Evolutionary conservation across 2,329 filamentous ascomycete species (phyloP).

Genomic region (Balansia obtecta): DNA sequence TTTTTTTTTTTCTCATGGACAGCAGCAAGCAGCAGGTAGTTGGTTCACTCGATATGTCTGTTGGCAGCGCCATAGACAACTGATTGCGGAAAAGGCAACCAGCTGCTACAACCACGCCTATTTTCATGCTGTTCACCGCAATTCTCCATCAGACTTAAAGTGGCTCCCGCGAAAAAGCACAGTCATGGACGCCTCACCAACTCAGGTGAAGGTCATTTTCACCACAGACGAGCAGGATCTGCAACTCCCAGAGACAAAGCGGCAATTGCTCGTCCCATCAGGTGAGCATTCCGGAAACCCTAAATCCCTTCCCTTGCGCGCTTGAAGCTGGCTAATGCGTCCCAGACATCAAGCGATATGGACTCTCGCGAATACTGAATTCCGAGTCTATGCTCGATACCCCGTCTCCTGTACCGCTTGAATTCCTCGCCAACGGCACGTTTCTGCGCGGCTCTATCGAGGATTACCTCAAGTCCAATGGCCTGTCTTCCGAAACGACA

Average conservation of each 20-base stretch:
- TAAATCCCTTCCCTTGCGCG: neutral
- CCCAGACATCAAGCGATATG: constrained; percentile 55
- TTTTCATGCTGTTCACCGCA: no score
- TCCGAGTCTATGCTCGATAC: constrained; percentile 60
- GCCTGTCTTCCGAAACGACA: constrained; percentile 78
- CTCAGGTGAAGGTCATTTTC: constrained; percentile 56
- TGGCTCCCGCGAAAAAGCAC: neutral
- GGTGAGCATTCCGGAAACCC: constrained; percentile 23
- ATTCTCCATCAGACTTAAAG: neutral
- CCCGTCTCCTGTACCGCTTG: constrained; percentile 60
- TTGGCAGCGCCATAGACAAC: neutral
- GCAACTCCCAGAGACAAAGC: constrained; percentile 48
- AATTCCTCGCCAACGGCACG: constrained; percentile 90
- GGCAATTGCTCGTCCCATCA: constrained; percentile 49
- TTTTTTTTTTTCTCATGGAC: neutral
- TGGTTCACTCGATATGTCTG: neutral
- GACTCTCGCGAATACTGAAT: constrained; percentile 57
- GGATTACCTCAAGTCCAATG: constrained; percentile 76
- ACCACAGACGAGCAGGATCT: constrained; percentile 50
- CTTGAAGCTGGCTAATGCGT: constrained; percentile 1
- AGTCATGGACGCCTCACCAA: constrained; percentile 26
- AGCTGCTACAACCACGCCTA: no score
- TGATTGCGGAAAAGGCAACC: no score
- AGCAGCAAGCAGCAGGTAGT: neutral
- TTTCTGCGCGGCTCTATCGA: constrained; percentile 84